Percentiles rank a stretch among this genome's conserved stretches.
Evolutionary conservation across 768 basidiomycete genomes (phyloP).

Genomic region (Auriscalpium microsporum): DNA sequence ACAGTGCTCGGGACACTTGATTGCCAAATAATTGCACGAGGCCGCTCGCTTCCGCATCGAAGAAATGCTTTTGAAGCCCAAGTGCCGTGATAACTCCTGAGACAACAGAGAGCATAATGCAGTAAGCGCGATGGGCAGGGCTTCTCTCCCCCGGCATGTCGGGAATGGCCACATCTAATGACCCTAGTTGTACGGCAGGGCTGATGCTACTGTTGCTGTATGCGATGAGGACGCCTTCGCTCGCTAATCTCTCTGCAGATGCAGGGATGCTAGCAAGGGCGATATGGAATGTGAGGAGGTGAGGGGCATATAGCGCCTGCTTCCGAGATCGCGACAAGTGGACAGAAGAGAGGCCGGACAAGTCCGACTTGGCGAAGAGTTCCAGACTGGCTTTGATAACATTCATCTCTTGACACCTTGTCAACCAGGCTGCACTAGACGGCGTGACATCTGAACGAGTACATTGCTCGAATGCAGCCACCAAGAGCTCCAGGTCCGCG

Average conservation of each 20-base stretch:
- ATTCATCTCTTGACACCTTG: constrained; percentile 72
- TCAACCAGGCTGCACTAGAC: constrained; percentile 71
- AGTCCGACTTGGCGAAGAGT: constrained; percentile 57
- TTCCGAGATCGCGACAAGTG: constrained; percentile 53
- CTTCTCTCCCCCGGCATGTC: constrained; percentile 70
- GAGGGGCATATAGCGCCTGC: constrained; percentile 64
- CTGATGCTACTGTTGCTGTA: constrained; percentile 81
- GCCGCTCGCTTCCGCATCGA: constrained; percentile 78
- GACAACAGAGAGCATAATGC: constrained; percentile 74
- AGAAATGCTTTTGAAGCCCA: constrained; percentile 62
- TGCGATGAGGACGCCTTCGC: constrained; percentile 71
- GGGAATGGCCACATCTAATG: constrained; percentile 56
- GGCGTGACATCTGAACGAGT: constrained; percentile 58
- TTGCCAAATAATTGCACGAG: constrained; percentile 79
- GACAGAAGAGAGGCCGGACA: constrained; percentile 62
- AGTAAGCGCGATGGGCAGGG: constrained; percentile 76
- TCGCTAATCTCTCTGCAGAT: constrained; percentile 79
- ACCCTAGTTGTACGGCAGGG: constrained; percentile 63
- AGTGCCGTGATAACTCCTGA: constrained; percentile 60
- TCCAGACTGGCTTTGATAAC: constrained; percentile 70
- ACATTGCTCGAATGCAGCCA: constrained; percentile 78
- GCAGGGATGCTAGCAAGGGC: constrained; percentile 66
- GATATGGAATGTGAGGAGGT: constrained; percentile 82
- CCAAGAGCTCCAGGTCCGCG: constrained; percentile 71
- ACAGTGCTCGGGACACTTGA: constrained; percentile 68